phyloP scores from a whole-genome alignment of 2,329 filamentous ascomycete species.

The Hypocrella siamensis region DNA sequence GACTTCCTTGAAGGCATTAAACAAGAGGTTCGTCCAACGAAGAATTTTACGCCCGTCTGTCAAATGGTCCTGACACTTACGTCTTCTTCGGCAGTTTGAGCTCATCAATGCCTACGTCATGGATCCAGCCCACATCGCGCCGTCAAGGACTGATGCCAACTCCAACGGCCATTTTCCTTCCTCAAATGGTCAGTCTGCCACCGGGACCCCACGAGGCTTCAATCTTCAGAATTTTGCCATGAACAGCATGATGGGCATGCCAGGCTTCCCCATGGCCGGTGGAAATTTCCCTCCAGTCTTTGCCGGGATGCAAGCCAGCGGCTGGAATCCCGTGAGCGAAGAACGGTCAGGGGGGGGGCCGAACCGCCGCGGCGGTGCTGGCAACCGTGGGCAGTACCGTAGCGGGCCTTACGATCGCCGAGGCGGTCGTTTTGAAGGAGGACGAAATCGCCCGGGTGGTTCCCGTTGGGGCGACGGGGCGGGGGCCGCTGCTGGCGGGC shows the following conservation, averaged over 20 bases:
- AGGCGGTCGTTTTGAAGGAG: slow-evolving; percentile 36
- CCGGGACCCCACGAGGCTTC: slow-evolving; percentile 83
- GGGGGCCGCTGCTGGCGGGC: slow-evolving; percentile 62
- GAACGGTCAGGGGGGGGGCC: slow-evolving; percentile 49
- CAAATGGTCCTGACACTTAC: slow-evolving; percentile 29
- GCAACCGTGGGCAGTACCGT: slow-evolving; percentile 38
- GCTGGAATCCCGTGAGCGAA: slow-evolving; percentile 35
- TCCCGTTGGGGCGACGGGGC: slow-evolving; percentile 62
- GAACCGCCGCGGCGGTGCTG: slow-evolving; percentile 49
- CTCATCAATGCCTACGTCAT: slow-evolving; percentile 90
- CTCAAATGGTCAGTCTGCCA: slow-evolving; percentile 55
- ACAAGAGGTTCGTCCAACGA: slow-evolving; percentile 65
- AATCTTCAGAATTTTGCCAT: slow-evolving; percentile 60
- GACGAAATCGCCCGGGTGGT: slow-evolving; percentile 32
- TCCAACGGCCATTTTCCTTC: slow-evolving; percentile 92
- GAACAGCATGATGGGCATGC: slow-evolving; percentile 42
- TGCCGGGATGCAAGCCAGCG: slow-evolving; percentile 29
- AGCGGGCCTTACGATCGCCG: slow-evolving; percentile 63
- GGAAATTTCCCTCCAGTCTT: slow-evolving; percentile 39
- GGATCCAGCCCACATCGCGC: slow-evolving; percentile 87
- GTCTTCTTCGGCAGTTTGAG: slow-evolving; percentile 44
- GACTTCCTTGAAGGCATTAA: slow-evolving; percentile 74
- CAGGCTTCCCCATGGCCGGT: slow-evolving; percentile 37
- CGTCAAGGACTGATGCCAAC: slow-evolving; percentile 83
- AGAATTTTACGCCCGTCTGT: slow-evolving; percentile 86